Base-by-base conservation (phyloP, 345 rosid species). In the Rubroshorea leprosula region DNA sequence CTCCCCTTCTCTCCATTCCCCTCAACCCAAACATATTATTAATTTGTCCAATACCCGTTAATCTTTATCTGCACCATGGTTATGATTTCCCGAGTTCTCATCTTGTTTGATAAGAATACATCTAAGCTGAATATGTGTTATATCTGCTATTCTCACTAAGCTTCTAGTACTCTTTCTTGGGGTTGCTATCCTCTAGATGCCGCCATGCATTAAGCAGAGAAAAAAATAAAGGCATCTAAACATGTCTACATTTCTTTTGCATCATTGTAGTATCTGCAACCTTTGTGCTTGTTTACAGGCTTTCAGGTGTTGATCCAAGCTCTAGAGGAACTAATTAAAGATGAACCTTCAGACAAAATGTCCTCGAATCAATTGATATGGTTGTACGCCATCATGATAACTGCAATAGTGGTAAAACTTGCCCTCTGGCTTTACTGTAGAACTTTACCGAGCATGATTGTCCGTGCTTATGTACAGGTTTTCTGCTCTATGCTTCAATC, bases 381-480 rank as follows among this genome's bases (percentile, higher is more conserved):
- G 90, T 26, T 92, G 54, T 89, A 80, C 63, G 45, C 73, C 29
- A 92, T 92, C 66, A 92, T 92, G 98, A 41, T 84, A 27, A 74
- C 78, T 9, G 98, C 96, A 4, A 81, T 89, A 5, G 76, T 63
- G 15, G 79, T 81, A 45, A 92, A 92, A 74, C 78, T 92, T 9
- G 78, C 66, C 21, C 82, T 89, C 45, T 92, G 98, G 97, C 3
- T 86, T 67, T 93, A 93, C 67, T 93, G 99, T 66, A 85, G 65
- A 74, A 82, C 74, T 68, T 93, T 94, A 0, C 78, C 79, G 31
- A 89, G 74, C 68, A 74, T 78, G 25, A 89, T 93, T 8, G 99
- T 93, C 4, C 97, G 96, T 14, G 99, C 99, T 47, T 92, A 81
- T 31, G 97, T 97, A 5, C 78, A 87, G 91, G 97, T 87, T 60